Base-by-base conservation (phyloP, 1,284 basidiomycete genomes). In the Fomes fomentarius region DNA sequence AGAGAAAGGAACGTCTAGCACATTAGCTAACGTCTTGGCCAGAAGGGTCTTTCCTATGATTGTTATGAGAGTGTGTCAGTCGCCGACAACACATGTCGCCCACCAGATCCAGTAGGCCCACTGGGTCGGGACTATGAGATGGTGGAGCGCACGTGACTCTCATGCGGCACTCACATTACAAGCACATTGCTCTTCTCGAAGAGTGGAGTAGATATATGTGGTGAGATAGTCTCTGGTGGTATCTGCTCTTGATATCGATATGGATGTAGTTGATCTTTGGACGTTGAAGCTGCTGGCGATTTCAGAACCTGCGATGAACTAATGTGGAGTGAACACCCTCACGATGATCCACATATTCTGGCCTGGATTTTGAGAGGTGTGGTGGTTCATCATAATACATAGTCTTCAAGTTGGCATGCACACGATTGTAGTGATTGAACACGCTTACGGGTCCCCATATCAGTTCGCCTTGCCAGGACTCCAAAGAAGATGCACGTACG, bases 181-280 rank as follows among this genome's bases (percentile, higher is more conserved):
- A 96, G 75, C 1, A 96, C 92, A 67, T 97, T 96, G 67, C 92
- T 95, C 80, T 97, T 97, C 76, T 96, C 94, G 53, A 95, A 92
- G 26, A 83, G 66, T 34, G 85, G 80, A n/a, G 77, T 65, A 2
- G 74, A 70, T 51, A 75, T 76, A 40, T 71, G 78, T 53, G 74
- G 65, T 47, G 75, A 76, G 19, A 78, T 64, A 30, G 72, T 69
- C 56, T 68, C 69, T 22, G 38, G 7, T 4, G 59, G 58, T 58
- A 67, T 65, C 49, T 74, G 73, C 38, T 73, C 68, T 11, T 76
- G 74, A 65, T 76, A 73, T 38, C 88, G 88, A 52, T 81, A 80
- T 51, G 90, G 64, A 35, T 79, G 84, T 38, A 83, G 65, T 15
- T 78, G 71, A 35, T 85, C 73, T 35, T 72, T 76, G 42, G 65